A percentile compares a stretch with the other conserved stretches of the same genome.
Conservation (phyloP, 441 rosid species). For the Rhodomyrtus psidioides region DNA sequence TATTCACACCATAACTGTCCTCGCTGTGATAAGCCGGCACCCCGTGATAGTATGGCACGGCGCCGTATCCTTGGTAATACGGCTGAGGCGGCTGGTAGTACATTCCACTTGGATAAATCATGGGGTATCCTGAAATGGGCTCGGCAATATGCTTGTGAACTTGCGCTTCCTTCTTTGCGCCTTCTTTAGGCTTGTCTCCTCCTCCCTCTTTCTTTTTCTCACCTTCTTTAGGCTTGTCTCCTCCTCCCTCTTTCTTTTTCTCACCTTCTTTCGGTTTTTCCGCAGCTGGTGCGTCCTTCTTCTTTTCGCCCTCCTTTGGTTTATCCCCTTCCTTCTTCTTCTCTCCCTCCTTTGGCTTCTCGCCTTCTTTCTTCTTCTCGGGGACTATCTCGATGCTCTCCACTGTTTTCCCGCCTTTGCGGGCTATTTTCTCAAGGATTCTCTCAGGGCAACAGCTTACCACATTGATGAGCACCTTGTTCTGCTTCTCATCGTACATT, state of each 20-base stretch:
- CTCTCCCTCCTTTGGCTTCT: background rate
- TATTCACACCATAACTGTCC: background rate
- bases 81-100: background rate
- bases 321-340: background rate
- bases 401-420: background rate
- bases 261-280: background rate
- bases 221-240: background rate
- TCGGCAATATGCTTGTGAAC: background rate
- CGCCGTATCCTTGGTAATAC: background rate
- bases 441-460: background rate
- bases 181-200: background rate
- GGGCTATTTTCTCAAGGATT: rapidly evolving
- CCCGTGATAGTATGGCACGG: background rate
- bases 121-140: background rate
- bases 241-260: background rate
- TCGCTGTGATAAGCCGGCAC: background rate
- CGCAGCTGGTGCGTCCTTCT: background rate
- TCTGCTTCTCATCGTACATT: rapidly evolving
- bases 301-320: background rate
- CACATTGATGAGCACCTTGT: rapidly evolving
- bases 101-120: background rate
- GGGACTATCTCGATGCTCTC: background rate
- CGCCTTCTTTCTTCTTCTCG: background rate
- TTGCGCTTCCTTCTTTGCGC: background rate
- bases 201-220: background rate